Base-by-base conservation (phyloP, 495 filamentous ascomycete genomes). In the Talaromyces liani region DNA sequence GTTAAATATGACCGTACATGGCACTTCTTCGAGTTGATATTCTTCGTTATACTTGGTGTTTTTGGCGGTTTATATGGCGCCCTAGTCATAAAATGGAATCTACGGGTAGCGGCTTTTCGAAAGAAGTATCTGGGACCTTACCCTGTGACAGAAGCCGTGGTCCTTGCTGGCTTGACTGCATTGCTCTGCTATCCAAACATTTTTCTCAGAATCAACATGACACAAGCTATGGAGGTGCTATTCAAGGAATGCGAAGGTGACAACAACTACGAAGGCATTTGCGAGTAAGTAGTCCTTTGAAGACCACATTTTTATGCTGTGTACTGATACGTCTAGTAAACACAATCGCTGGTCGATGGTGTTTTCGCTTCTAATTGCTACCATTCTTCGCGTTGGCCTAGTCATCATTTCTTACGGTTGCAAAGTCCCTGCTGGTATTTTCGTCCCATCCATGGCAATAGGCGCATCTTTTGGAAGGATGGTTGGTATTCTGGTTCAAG, bases 21-120 rank as follows among this genome's bases (percentile, higher is more conserved):
- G 94, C 94, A 98, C 74, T 96, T 96, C 69, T 98, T 98, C 67
- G 94, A 98, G 73, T 79, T 95, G 0, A 77, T 97, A 16, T 98
- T 98, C 72, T 98, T 94, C 71, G 85, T 96, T 59, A 82, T 95
- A 53, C 82, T 98, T 54, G 94, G 94, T 22, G 81, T 96, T 20
- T 98, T 98, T 70, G 94, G 94, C 47, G 95, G 94, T 9, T 78
- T 98, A 2, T 98, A 98, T 66, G 94, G 94, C 58, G 94, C 95
- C 25, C 91, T 98, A 66, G 93, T 98, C 20, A 98, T 97, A 71
- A 97, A 97, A 71, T 98, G 94, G 94, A 97, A 98, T 71, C 79
- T 98, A 9, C 84, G 91, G 62, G 88, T 87, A 6, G 91, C 95
- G 72, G 88, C 91, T 6, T 98, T 98, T 72, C 87, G 94, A 55